A percentile compares a stretch with the other conserved stretches of the same genome.
phyloP scores from a whole-genome alignment of 2,329 filamentous ascomycete genomes.

The Aureobasidium namibiae region DNA sequence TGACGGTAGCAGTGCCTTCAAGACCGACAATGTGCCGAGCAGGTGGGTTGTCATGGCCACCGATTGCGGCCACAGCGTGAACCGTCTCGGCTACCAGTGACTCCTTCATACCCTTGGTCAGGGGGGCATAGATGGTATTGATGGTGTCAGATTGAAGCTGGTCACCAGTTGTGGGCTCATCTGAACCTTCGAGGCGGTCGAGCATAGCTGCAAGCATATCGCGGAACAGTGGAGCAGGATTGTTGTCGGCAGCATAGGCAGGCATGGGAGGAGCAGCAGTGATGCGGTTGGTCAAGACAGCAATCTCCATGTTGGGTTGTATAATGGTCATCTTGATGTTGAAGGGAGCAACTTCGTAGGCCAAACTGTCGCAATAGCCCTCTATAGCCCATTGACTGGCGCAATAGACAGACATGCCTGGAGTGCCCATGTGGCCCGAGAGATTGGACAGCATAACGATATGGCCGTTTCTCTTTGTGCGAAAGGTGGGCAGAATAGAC shows the following conservation, averaged over 20 bases:
- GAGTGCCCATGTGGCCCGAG: conserved; percentile 86
- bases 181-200: conserved; percentile 56
- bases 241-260: conserved; percentile 59
- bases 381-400: conserved; percentile 92
- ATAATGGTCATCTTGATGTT: conserved; percentile 95
- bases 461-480: conserved; percentile 75
- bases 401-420: conserved; percentile 83
- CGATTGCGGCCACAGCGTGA: conserved; percentile 82
- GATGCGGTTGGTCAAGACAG: conserved; percentile 77
- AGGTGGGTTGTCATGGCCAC: conserved; percentile 91
- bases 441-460: conserved; percentile 85
- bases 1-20: conserved; percentile 79
- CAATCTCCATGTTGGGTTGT: conserved; percentile 89
- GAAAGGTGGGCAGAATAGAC: conserved; percentile 70
- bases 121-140: conserved; percentile 64
- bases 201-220: conserved; percentile 76
- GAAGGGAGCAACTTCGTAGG: conserved; percentile 91
- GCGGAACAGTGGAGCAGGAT: conserved; percentile 70
- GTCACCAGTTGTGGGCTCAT: conserved; percentile 36
- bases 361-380: conserved; percentile 87
- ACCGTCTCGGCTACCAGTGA: conserved; percentile 80
- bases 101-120: conserved; percentile 61
- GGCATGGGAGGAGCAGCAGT: conserved; percentile 72
- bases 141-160: conserved; percentile 41
- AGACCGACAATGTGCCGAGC: conserved; percentile 88